Base-by-base conservation (phyloP, 2,329 filamentous ascomycete genomes). In the Camptophora hylomeconis region DNA sequence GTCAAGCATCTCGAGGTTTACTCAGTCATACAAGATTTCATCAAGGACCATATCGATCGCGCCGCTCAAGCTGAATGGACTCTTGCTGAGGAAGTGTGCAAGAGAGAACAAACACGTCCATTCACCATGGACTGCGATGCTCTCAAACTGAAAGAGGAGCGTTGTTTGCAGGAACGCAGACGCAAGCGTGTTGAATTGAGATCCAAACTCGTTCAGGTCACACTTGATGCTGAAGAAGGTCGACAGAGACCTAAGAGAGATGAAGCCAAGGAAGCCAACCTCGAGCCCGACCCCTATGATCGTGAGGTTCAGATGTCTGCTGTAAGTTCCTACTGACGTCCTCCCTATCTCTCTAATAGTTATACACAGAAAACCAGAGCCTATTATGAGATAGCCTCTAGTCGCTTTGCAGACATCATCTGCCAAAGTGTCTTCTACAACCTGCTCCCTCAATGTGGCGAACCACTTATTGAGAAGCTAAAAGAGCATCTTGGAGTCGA, bases 301-400 rank as follows among this genome's bases (percentile, higher is more conserved):
- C 48, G 51, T 7, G 57, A 61, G 28, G 27, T 61, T 1, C 47
- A 51, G 6, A 56, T 58, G 41, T 55, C 60, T 48, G 53, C 55
- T 2, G n/a, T n/a, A n/a, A n/a, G n/a, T n/a, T n/a, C n/a, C n/a
- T n/a, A n/a, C n/a, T n/a, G n/a, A n/a, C n/a, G n/a, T n/a, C n/a
- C n/a, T n/a, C n/a, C n/a, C n/a, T n/a, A n/a, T n/a, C n/a, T n/a
- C n/a, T n/a, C n/a, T n/a, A n/a, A n/a, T n/a, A n/a, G n/a, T n/a
- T n/a, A n/a, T n/a, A n/a, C n/a, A n/a, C n/a, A n/a, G n/a, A 48
- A 40, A 4, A 44, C 48, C 2, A 38, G 51, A 3, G 55, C 48
- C 0, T 58, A 59, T 17, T 59, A 59, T 19, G 49, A 55, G 5
- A 40, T 58, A 13, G 56, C 56, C 0, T 52, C 49, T 25, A 45